These are phyloP conservation scores for Sporothrix pseudoabietina DNA, from an alignment of 2,329 filamentous ascomycete species.

Conservation along the genomic window DNA sequence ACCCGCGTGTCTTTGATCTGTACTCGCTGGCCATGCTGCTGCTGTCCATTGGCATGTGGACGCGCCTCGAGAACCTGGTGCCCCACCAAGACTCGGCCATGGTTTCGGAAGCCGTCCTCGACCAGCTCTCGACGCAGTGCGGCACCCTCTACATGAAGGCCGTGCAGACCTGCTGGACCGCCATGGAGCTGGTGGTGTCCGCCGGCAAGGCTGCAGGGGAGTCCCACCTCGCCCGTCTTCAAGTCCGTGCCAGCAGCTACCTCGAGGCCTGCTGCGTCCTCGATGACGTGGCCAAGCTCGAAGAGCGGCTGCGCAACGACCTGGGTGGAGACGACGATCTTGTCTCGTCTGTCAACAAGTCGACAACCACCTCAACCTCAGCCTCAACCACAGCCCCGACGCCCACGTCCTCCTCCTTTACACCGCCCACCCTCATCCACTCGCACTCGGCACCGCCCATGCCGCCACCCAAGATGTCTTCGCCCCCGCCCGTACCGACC, in stretches of 20 bases:
- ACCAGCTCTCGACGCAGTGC: constrained; percentile 67
- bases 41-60: constrained; percentile 76
- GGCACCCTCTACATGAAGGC: constrained; percentile 75
- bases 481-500: not conserved
- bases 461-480: constrained; percentile 15
- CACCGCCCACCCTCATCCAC: constrained; percentile 15
- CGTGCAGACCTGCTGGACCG: constrained; percentile 69
- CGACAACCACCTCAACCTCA: not conserved
- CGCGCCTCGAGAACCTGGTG: constrained; percentile 60
- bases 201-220: constrained; percentile 48
- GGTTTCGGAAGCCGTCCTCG: constrained; percentile 63
- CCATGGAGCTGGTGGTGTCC: constrained; percentile 64
- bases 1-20: constrained; percentile 65
- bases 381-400: not conserved
- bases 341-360: not conserved
- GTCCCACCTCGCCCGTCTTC: constrained; percentile 55
- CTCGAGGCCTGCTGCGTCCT: constrained; percentile 64
- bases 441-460: constrained; percentile 15
- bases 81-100: constrained; percentile 51
- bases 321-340: constrained; percentile 39
- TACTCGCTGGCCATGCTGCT: constrained; percentile 74
- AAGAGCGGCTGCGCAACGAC: constrained; percentile 56
- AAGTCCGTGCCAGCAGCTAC: constrained; percentile 59
- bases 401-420: constrained; percentile 4
- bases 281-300: constrained; percentile 60